phyloP scores from a whole-genome alignment of 2,329 filamentous ascomycete genomes.

The Achaetomium macrosporum region DNA sequence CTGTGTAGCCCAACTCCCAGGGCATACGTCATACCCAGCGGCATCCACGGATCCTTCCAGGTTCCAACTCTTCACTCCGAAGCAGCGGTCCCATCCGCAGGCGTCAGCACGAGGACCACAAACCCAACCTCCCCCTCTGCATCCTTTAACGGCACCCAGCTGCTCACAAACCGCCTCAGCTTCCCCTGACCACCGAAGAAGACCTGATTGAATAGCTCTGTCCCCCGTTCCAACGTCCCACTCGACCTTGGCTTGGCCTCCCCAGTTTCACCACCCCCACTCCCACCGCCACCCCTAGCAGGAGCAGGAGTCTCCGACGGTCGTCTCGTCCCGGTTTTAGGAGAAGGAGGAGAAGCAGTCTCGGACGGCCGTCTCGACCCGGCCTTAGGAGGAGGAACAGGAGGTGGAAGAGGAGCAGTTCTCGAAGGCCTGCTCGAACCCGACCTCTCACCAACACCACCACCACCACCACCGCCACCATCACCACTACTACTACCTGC shows the following conservation, averaged over 20 bases:
- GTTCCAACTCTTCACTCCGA: neutral
- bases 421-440: too few relatives aligned
- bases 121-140: constrained; percentile 28
- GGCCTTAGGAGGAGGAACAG: too few relatives aligned
- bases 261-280: neutral
- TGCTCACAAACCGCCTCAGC: constrained; percentile 26
- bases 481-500: neutral
- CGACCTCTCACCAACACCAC: neutral
- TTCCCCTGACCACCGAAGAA: constrained; percentile 5
- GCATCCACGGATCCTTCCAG: neutral
- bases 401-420: too few relatives aligned
- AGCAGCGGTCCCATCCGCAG: constrained; percentile 7
- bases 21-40: neutral
- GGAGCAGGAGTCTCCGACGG: too few relatives aligned
- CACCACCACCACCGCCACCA: neutral
- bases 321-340: too few relatives aligned
- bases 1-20: too few relatives aligned
- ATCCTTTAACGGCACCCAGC: constrained; percentile 34
- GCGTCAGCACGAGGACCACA: constrained; percentile 31
- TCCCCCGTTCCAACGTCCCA: constrained; percentile 17
- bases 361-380: too few relatives aligned
- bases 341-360: too few relatives aligned
- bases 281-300: neutral
- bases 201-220: constrained; percentile 16
- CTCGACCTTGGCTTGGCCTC: constrained; percentile 17